Percentiles rank a stretch among this genome's conserved stretches.
These are phyloP conservation scores for Mycena indigotica DNA, from an alignment of 768 basidiomycete species.

Conservation along the genomic window DNA sequence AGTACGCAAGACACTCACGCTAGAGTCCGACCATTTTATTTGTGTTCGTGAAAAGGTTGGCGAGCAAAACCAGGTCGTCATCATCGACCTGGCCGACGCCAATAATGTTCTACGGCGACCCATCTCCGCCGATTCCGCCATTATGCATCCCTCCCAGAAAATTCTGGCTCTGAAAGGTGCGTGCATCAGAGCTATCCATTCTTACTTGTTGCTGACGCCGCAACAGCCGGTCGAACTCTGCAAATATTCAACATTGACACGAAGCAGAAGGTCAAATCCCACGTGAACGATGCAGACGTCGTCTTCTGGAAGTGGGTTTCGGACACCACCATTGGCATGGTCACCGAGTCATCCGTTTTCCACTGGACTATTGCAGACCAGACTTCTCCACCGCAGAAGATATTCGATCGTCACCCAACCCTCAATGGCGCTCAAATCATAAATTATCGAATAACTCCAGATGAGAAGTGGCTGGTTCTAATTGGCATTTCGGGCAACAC, in stretches of 20 bases:
- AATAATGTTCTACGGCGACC: conserved; percentile 96
- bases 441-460: conserved; percentile 90
- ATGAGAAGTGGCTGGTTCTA: conserved; percentile 97
- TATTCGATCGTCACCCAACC: conserved; percentile 96
- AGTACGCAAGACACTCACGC: conserved; percentile 74
- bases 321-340: conserved; percentile 88
- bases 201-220: conserved; percentile 15
- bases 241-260: conserved; percentile 98
- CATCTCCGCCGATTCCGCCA: conserved; percentile 97
- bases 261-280: conserved; percentile 97
- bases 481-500: conserved; percentile 93
- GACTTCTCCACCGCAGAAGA: conserved; percentile 82
- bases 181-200: too few relatives aligned
- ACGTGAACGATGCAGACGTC: conserved; percentile 90
- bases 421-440: conserved; percentile 95
- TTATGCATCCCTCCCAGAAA: conserved; percentile 97
- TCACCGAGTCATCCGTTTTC: conserved; percentile 89
- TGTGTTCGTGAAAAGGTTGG: conserved; percentile 95
- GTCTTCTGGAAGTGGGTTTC: conserved; percentile 99
- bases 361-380: conserved; percentile 85
- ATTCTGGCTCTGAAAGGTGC: conserved; percentile 92
- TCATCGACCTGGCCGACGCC: conserved; percentile 95
- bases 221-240: conserved; percentile 83
- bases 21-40: conserved; percentile 98
- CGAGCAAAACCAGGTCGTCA: conserved; percentile 97